These are phyloP conservation scores for Ustilago tritici DNA, from an alignment of 1,284 basidiomycete genomes.

Conservation along the genomic window DNA sequence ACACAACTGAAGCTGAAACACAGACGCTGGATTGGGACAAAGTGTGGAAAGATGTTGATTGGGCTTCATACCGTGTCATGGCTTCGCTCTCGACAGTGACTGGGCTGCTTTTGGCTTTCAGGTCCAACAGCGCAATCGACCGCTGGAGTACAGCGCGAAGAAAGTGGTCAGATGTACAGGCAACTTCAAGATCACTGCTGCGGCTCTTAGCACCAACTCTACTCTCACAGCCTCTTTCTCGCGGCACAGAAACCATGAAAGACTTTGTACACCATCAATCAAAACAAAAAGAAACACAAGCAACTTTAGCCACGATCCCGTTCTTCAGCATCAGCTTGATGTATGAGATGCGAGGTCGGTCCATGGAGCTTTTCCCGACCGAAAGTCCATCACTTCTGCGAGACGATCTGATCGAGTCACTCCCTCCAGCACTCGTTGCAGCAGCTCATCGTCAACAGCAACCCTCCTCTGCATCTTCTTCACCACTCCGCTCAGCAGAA, in stretches of 20 bases:
- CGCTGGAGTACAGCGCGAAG: constrained; percentile 45
- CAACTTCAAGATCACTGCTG: constrained; percentile 30
- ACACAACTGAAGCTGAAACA: not conserved
- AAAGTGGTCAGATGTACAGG: constrained; percentile 44
- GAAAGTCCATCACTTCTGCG: constrained; percentile 11
- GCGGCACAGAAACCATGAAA: not conserved
- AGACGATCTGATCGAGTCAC: constrained; percentile 18
- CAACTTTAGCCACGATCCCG: constrained; percentile 21
- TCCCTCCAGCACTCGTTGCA: constrained; percentile 27
- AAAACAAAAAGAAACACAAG: constrained; percentile 13
- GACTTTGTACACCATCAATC: constrained; percentile 19
- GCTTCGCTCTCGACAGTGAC: constrained; percentile 45
- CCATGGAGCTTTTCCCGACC: constrained; percentile 13
- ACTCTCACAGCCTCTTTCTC: not conserved
- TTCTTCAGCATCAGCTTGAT: constrained; percentile 53
- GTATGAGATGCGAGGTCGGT: constrained; percentile 38
- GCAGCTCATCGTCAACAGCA: constrained; percentile 7
- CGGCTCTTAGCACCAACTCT: constrained; percentile 34
- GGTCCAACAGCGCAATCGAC: constrained; percentile 47
- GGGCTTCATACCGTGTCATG: constrained; percentile 37
- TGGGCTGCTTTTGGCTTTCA: constrained; percentile 43
- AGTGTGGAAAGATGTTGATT: constrained; percentile 41
- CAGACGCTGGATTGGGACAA: constrained; percentile 3
- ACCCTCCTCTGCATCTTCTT: not conserved
- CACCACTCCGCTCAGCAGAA: not conserved